Evolutionary conservation across 495 filamentous ascomycete species (phyloP).

Genomic region (Staphylotrichum tortipilum): DNA sequence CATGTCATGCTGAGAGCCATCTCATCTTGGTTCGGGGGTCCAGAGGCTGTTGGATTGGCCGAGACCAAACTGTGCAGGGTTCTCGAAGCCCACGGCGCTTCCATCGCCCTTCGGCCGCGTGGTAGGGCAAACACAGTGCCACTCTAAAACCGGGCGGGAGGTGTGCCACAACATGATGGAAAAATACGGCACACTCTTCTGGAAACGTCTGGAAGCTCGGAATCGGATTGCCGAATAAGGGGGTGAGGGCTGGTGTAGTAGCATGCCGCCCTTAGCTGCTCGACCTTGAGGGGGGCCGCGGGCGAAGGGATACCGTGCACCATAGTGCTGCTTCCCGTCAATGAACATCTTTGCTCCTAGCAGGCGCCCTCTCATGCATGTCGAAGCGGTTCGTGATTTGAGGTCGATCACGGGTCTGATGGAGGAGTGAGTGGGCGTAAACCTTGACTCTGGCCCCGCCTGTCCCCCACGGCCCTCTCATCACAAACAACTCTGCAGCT

Average conservation of each 20-base stretch:
- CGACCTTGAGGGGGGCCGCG: not conserved
- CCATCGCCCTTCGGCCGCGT: not conserved
- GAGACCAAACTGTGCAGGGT: not conserved
- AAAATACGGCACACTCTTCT: not conserved
- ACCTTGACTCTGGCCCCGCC: too few species aligned
- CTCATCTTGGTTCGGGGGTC: too few species aligned
- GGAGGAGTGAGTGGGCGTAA: too few species aligned
- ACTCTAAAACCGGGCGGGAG: not conserved
- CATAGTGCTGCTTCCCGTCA: not conserved
- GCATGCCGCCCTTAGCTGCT: too few species aligned
- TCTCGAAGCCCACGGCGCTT: not conserved
- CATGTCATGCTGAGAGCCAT: too few species aligned
- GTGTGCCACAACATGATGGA: not conserved
- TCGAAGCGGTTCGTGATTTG: not conserved
- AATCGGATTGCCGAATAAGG: not conserved
- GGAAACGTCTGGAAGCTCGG: conserved; percentile 1
- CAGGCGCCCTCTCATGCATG: not conserved
- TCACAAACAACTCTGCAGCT: too few species aligned
- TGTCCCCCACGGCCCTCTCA: too few species aligned
- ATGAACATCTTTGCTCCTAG: not conserved
- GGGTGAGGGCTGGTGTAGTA: too few species aligned
- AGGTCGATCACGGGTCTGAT: too few species aligned
- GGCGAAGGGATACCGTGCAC: not conserved
- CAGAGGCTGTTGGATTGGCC: too few species aligned
- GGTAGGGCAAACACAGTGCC: not conserved